Percentiles rank a stretch among this genome's conserved stretches.
Conservation (phyloP, 768 basidiomycete genomes). For the Calocera viscosa region DNA sequence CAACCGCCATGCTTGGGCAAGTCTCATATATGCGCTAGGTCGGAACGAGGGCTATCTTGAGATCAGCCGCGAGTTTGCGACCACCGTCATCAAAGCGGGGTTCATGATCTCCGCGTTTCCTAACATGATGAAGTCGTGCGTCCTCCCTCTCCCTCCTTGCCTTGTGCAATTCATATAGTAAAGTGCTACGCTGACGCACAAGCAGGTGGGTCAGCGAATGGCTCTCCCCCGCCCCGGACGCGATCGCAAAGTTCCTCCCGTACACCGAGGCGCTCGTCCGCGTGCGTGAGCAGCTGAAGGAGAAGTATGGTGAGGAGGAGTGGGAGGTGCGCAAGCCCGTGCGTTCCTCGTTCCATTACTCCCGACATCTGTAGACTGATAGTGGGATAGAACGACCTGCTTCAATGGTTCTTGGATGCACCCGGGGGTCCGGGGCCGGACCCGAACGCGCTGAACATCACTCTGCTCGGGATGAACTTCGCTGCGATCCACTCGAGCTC, state of each 20-base stretch:
- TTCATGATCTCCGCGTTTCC: background rate
- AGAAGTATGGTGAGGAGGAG: background rate
- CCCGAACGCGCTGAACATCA: conserved; percentile 21
- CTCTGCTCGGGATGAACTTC: background rate
- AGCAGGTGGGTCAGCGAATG: background rate
- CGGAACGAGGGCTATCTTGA: background rate
- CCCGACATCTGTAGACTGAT: too few species aligned
- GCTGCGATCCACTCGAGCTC: background rate
- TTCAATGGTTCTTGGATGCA: conserved; percentile 32
- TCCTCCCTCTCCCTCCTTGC: background rate
- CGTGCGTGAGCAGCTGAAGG: background rate
- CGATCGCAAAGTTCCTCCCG: background rate
- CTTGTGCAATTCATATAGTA: background rate
- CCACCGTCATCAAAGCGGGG: background rate
- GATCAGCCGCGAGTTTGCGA: background rate
- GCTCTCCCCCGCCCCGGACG: background rate
- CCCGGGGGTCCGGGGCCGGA: conserved; percentile 23
- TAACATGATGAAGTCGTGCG: background rate
- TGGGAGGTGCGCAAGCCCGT: background rate
- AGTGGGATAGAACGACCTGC: conserved; percentile 28
- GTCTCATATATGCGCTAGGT: background rate
- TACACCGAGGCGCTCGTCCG: background rate
- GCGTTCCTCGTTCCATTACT: background rate
- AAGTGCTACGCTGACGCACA: background rate
- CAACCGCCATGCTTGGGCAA: background rate